A percentile compares a stretch with the other conserved stretches of the same genome.
phyloP scores from a whole-genome alignment of 1,284 basidiomycete species.

The Boletus semigastroideus region DNA sequence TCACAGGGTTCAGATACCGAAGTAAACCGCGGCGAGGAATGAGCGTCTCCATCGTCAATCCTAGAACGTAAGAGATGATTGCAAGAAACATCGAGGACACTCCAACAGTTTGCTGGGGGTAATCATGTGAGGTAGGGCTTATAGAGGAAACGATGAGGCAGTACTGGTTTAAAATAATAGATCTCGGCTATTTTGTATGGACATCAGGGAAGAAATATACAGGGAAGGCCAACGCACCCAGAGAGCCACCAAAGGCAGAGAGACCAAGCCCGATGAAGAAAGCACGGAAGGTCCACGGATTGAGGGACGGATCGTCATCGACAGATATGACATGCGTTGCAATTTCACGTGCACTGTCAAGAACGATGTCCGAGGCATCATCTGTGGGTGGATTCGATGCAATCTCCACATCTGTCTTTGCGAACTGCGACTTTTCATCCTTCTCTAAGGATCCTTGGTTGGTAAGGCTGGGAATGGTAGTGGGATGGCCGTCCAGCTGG shows the following conservation, averaged over 20 bases:
- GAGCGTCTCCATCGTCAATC: slow-evolving; percentile 41
- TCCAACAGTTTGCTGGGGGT: slow-evolving; percentile 44
- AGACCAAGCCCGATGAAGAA: slow-evolving; percentile 62
- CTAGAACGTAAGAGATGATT: slow-evolving; percentile 41
- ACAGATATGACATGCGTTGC: slow-evolving; percentile 52
- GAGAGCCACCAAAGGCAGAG: slow-evolving; percentile 58
- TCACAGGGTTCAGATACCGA: slow-evolving; percentile 57
- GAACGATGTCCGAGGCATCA: slow-evolving; percentile 29
- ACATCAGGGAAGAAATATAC: background rate
- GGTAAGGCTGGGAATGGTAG: background rate
- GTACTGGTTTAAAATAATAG: slow-evolving; percentile 62
- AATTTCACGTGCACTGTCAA: slow-evolving; percentile 47
- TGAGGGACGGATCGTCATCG: slow-evolving; percentile 55
- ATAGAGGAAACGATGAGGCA: background rate
- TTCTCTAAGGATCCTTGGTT: background rate
- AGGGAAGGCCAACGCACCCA: slow-evolving; percentile 28
- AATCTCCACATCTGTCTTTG: slow-evolving; percentile 26
- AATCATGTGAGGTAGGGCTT: background rate
- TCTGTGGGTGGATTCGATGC: slow-evolving; percentile 18
- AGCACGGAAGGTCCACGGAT: slow-evolving; percentile 57
- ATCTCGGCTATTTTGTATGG: slow-evolving; percentile 41
- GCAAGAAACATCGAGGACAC: slow-evolving; percentile 56
- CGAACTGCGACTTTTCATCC: background rate
- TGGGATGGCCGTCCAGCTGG: background rate
- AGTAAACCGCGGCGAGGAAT: slow-evolving; percentile 50